Conservation (phyloP, 805 yeast species). For the Suhomyces kilbournensis region DNA sequence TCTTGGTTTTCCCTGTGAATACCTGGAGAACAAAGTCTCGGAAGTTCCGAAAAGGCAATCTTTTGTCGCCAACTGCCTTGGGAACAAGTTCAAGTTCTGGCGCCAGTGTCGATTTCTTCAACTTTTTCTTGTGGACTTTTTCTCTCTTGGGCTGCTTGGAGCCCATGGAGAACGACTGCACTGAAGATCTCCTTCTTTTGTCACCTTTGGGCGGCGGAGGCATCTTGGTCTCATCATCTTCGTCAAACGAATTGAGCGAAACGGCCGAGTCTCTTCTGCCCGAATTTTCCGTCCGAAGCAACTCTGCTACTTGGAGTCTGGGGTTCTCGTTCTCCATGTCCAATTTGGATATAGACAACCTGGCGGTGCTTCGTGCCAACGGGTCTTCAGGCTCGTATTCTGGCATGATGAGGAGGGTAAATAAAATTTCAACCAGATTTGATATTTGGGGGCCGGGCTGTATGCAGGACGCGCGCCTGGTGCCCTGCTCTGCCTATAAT, state of each 20-base stretch:
- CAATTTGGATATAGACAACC: constrained; percentile 24
- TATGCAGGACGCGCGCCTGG: not conserved
- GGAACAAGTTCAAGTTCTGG: constrained; percentile 14
- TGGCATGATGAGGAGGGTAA: not conserved
- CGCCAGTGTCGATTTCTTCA: constrained; percentile 29
- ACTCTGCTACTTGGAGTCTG: constrained; percentile 16
- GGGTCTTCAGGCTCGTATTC: constrained; percentile 14
- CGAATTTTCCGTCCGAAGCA: constrained; percentile 5
- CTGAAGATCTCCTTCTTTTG: constrained; percentile 41
- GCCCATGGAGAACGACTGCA: constrained; percentile 18
- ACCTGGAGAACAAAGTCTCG: constrained; percentile 18
- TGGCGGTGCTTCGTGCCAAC: constrained; percentile 22
- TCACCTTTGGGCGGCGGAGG: constrained; percentile 3
- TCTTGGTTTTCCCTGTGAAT: constrained; percentile 6
- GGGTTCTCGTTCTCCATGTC: constrained; percentile 18
- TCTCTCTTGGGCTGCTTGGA: constrained; percentile 10
- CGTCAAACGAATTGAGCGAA: constrained; percentile 21
- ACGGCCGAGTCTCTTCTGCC: constrained; percentile 24
- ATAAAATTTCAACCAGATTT: not conserved
- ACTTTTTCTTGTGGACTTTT: constrained; percentile 28
- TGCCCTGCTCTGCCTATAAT: not conserved
- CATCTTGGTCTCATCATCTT: constrained; percentile 7
- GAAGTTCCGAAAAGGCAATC: constrained; percentile 16
- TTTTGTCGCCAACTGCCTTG: constrained; percentile 1
- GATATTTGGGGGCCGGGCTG: constrained; percentile 1